Base-by-base conservation (phyloP, 1,284 basidiomycete genomes). In the Microbotryum saponariae region DNA sequence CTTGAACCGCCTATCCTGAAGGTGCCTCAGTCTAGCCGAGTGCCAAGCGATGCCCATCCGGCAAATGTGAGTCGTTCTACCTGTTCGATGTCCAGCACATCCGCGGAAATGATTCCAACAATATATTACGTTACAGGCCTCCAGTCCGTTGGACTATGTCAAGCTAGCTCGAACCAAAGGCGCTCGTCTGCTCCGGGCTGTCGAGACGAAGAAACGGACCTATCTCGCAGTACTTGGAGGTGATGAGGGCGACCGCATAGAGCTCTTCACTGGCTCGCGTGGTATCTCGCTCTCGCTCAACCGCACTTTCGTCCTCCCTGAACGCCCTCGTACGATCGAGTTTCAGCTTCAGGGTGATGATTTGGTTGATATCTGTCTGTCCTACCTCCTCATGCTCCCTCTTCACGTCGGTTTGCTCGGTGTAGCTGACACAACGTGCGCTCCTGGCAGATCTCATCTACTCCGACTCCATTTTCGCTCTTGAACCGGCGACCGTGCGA, bases 191-290 rank as follows among this genome's bases (percentile, higher is more conserved):
- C 81, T 91, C 60, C 88, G 89, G 71, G 84, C 89, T 1, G 87
- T 89, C 14, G 89, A 91, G 75, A 91, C 89, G 14, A 82, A 81
- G 56, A 89, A 85, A 77, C 88, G 89, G 76, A 91, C 89, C 85
- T 88, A 66, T 77, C 80, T 91, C 31, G 89, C 89, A 6, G 91
- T 91, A 69, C 80, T 91, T 0, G 91, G 89, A 68, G 89, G 89
- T n/a, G 89, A 91, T 47, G 86, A 84, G 67, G 89, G 88, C n/a
- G 89, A 91, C 76, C 88, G 91, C 71, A 88, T 91, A 55, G 89
- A 91, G 71, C 78, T 91, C 5, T 91, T 91, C 74, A 89, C 89
- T 37, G 73, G 73, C 21, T 70, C 72, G 16, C 66, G 69, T 12
- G 65, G 63, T 46, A 70, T 73, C 37, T 73, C 73, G 7, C 62